Base-by-base conservation (phyloP, 495 filamentous ascomycete species). In the Lasiosphaeris hirsuta region DNA sequence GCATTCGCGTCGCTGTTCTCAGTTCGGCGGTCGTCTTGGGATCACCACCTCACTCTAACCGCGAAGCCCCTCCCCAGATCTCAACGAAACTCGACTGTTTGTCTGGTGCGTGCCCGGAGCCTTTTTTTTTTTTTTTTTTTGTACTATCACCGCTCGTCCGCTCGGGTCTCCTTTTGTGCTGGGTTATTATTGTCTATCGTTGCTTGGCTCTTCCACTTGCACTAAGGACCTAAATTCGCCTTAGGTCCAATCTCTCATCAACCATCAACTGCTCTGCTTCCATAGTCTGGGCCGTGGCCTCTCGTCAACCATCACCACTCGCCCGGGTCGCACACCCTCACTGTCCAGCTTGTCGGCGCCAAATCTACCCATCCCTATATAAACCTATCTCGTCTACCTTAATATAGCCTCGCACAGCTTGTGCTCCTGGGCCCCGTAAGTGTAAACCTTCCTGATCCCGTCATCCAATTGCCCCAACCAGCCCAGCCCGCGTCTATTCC, bases 381-480 rank as follows among this genome's bases (percentile, higher is more conserved):
- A 30, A 23, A 45, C 14, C 17, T 23, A 45, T 19, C 43, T 5
- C 42, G 36, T 41, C 36, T 39, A 38, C 37, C 33, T 53, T 35
- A 35, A 18, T 18, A 14, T 13, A 53, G 17, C 38, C 11, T 43
- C 42, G 41, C 43, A 23, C 36, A 15, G n/a, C 39, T 15, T 49
- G 9, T 54, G 42, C 5, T 18, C 39, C 40, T 34, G 19, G 15
- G 53, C 40, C 46, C 38, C 56, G 62, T 64, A 64, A 64, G 62
- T 64, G 43, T 34, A 36, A 64, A 58, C 54, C 46, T 64, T 64
- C 51, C 56, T 54, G 30, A 10, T 36, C 40, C 35, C 50, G 10
- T n/a, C 10, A 4, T 18, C 53, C 19, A 13, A 34, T 49, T 14
- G 23, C 46, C n/a, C 14, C 3, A 19, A 10, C 18, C 17, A 36